These are phyloP conservation scores for Eremochloa ophiuroides DNA, from an alignment of 176 grass and related monocot genomes.

Conservation along the genomic window DNA sequence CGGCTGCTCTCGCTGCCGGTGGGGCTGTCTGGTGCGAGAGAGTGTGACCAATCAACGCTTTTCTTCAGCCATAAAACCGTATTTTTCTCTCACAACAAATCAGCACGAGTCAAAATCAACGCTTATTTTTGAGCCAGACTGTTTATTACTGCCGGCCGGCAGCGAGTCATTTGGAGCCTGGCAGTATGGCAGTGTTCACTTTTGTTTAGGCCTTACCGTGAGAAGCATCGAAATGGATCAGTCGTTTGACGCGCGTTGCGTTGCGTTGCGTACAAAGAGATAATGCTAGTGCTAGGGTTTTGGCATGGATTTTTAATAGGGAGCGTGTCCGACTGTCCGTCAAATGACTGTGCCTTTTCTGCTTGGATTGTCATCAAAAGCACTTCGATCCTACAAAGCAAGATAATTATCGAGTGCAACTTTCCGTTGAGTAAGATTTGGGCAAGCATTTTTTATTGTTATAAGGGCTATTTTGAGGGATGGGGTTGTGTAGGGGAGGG, in stretches of 20 bases:
- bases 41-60: too few relatives aligned
- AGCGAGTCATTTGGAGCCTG: background rate
- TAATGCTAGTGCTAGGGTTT: background rate
- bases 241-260: background rate
- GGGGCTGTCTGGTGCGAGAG: background rate
- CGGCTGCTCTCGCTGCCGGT: background rate
- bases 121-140: too few relatives aligned
- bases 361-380: background rate
- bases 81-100: too few relatives aligned
- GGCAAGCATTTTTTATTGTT: background rate
- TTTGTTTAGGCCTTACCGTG: background rate
- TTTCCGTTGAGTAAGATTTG: constrained; percentile 2
- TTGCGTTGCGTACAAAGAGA: background rate
- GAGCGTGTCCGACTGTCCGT: background rate
- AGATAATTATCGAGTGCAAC: background rate
- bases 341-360: background rate
- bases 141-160: constrained; percentile 9
- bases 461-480: background rate
- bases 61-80: too few relatives aligned
- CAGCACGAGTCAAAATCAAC: too few relatives aligned
- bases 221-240: background rate
- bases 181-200: background rate
- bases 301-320: background rate
- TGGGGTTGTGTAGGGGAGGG: background rate
- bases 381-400: background rate